Conservation (phyloP, 352 stramenopile species). For the Proteromonas lacertae region DNA sequence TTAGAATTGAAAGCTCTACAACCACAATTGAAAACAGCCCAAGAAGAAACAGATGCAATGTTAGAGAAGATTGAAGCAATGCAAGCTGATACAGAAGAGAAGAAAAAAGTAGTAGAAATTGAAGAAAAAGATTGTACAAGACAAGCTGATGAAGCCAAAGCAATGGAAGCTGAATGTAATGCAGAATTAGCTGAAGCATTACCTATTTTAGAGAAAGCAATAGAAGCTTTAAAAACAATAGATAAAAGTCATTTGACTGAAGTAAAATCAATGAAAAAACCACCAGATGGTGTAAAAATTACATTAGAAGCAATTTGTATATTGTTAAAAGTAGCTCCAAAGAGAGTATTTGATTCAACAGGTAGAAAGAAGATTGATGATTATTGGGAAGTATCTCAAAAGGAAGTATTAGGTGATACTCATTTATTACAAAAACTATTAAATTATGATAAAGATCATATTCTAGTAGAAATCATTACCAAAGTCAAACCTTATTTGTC, state of each 20-base stretch:
- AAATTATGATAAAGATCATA: conserved; percentile 34
- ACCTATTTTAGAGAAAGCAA: conserved; percentile 35
- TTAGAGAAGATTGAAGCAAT: conserved; percentile 49
- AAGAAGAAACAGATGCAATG: conserved; percentile 46
- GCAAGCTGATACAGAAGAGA: conserved; percentile 42
- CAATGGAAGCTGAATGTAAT: conserved; percentile 45
- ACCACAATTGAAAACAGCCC: conserved; percentile 48
- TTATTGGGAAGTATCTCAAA: conserved; percentile 48
- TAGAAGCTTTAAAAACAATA: conserved; percentile 40
- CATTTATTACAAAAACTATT: conserved; percentile 56
- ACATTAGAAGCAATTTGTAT: conserved; percentile 60
- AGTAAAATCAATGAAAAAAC: no score
- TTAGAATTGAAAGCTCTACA: conserved; percentile 54
- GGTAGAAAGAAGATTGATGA: conserved; percentile 54
- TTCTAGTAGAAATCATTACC: conserved; percentile 8
- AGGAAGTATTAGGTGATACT: conserved; percentile 47
- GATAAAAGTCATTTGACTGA: conserved; percentile 60
- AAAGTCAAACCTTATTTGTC: conserved; percentile 21
- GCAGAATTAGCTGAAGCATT: conserved; percentile 34
- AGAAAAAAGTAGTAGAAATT: conserved; percentile 42
- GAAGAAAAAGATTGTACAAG: conserved; percentile 38
- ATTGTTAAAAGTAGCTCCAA: conserved; percentile 48
- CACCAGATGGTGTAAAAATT: conserved; percentile 43
- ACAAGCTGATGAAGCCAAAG: conserved; percentile 35
- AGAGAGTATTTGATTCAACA: conserved; percentile 35